Evolutionary conservation across 1,284 basidiomycete species (phyloP).

Genomic region (Cryptococcus maquisensis): DNA sequence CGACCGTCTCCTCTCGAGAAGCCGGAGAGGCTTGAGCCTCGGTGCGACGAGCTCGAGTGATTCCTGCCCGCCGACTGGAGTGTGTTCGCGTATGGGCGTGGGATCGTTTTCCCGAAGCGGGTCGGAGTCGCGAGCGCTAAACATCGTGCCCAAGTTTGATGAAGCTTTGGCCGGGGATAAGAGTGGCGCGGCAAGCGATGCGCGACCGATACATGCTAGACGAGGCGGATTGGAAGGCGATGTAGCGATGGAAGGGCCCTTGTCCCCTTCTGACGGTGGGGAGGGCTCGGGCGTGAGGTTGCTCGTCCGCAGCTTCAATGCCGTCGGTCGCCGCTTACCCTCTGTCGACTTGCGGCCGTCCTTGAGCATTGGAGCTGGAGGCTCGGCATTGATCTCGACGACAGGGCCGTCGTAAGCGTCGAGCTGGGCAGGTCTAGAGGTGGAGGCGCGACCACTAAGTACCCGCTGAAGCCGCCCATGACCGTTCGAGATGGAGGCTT

Average conservation of each 20-base stretch:
- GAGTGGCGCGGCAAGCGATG: background rate
- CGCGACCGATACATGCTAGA: background rate
- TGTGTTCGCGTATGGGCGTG: background rate
- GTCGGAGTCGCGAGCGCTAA: background rate
- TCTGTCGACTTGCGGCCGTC: no score
- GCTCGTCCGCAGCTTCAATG: slow-evolving; percentile 14
- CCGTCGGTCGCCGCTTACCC: slow-evolving; percentile 13
- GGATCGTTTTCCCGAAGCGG: background rate
- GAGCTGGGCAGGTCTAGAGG: no score
- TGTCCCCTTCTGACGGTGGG: background rate
- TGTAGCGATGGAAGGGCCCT: background rate
- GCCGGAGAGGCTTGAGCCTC: background rate
- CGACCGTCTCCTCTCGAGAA: slow-evolving; percentile 3
- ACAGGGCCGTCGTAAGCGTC: no score
- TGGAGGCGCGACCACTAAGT: no score
- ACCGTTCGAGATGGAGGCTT: no score
- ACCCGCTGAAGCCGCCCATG: no score
- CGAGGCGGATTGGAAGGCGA: background rate
- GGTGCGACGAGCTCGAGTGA: background rate
- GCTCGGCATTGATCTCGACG: no score
- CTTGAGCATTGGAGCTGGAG: no score
- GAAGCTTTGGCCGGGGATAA: background rate
- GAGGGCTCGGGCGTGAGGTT: slow-evolving; percentile 13
- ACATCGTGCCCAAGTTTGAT: background rate
- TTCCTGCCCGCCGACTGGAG: no score